Evolutionary conservation across 768 basidiomycete species (phyloP).

Genomic region (Tubosaeta sp.): DNA sequence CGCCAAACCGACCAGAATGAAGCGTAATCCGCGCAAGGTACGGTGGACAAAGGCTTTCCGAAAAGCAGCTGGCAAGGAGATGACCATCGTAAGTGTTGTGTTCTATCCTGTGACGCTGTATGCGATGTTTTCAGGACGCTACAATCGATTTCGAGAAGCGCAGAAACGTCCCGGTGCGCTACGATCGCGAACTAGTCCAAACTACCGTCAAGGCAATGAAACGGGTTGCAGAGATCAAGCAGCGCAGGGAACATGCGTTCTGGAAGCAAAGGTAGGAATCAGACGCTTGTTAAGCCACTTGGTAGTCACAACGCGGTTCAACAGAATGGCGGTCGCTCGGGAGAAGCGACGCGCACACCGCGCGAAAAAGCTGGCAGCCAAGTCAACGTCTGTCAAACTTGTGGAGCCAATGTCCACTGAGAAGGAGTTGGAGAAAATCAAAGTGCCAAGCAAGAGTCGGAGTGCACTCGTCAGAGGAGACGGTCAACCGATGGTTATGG

Average conservation of each 20-base stretch:
- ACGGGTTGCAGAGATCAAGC: slow-evolving; percentile 87
- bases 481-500: slow-evolving; percentile 90
- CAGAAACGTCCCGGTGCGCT: slow-evolving; percentile 93
- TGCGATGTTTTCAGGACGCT: slow-evolving; percentile 64
- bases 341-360: slow-evolving; percentile 76
- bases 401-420: slow-evolving; percentile 58
- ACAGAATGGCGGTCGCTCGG: slow-evolving; percentile 79
- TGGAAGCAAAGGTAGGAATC: slow-evolving; percentile 81
- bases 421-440: slow-evolving; percentile 74
- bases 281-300: neutral
- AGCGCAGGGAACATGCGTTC: slow-evolving; percentile 87
- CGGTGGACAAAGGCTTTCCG: slow-evolving; percentile 99
- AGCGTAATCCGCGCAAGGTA: slow-evolving; percentile 98
- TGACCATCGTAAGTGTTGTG: slow-evolving; percentile 78
- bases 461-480: slow-evolving; percentile 80
- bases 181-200: slow-evolving; percentile 89
- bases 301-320: neutral
- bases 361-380: slow-evolving; percentile 55
- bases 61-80: slow-evolving; percentile 98
- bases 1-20: slow-evolving; percentile 64
- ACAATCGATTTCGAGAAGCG: slow-evolving; percentile 99
- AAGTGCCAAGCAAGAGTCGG: slow-evolving; percentile 54
- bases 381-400: slow-evolving; percentile 53
- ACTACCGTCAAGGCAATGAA: slow-evolving; percentile 97
- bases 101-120: neutral